Base-by-base conservation (phyloP, 139 green algal species). In the Spirogloea muscicola region DNA sequence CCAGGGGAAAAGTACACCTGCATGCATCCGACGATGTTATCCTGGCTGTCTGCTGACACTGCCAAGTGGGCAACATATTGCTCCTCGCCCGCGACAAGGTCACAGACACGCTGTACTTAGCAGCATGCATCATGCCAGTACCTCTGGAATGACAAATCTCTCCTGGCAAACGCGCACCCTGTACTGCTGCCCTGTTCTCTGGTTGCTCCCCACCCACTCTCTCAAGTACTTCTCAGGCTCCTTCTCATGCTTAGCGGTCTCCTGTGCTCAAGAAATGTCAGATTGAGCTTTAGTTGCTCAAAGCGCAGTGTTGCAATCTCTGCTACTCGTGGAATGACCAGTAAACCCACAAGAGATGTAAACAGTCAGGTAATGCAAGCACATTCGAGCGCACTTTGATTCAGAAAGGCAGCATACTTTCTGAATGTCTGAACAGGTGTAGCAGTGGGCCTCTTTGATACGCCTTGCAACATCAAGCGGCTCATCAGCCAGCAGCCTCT, bases 391-490 rank as follows among this genome's bases (percentile, higher is more conserved):
- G n/a, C n/a, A n/a, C n/a, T n/a, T n/a, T n/a, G n/a, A n/a, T n/a
- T n/a, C n/a, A n/a, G n/a, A n/a, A n/a, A n/a, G 13, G 13, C n/a
- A n/a, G n/a, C n/a, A 43, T 33, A 76, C 73, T 63, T 81, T 81
- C 37, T 76, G 80, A 6, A 91, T 87, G 65, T 94, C 89, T 29
- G 75, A 61, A 40, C 84, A 88, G 29, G 86, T 84, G 70, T 93
- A 94, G 66, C 81, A 85, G 78, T 90, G 77, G 31, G 79, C 57
- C 71, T 94, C 89, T 76, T 94, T 94, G 44, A 92, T 80, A 16
- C 43, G 48, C 2, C 79, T 61, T 0, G 89, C 89, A 6, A 87
- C 83, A 6, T 91, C 86, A 60, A 89, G 58, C 0, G 82, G 86
- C 52, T 87, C 51, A 0, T 94, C 86, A 5, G 82, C 69, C 0